Conservation (phyloP, 1,284 basidiomycete species). For the Stereum hirsutum region DNA sequence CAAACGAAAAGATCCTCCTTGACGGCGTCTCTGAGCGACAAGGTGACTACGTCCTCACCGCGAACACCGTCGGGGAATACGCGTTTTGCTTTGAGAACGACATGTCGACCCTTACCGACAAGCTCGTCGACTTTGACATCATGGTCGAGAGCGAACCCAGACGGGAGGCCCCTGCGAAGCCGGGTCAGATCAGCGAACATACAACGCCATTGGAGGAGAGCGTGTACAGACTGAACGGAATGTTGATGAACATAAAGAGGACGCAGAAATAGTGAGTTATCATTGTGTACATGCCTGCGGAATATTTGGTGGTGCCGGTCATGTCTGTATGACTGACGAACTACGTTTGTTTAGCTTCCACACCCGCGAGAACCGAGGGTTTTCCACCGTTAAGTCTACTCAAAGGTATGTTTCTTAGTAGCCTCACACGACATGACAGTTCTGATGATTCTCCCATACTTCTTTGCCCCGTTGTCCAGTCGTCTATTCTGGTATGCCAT, state of each 20-base stretch:
- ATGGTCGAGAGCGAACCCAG: constrained; percentile 95
- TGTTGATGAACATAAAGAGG: constrained; percentile 81
- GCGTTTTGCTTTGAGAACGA: constrained; percentile 98
- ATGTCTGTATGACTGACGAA: constrained; percentile 1
- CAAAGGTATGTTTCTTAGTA: constrained; percentile 41
- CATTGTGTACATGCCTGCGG: background rate
- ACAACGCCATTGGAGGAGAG: constrained; percentile 90
- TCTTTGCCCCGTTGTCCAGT: constrained; percentile 35
- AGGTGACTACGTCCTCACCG: constrained; percentile 96
- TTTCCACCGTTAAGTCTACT: constrained; percentile 71
- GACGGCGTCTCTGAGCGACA: constrained; percentile 86
- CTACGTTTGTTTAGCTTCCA: constrained; percentile 49
- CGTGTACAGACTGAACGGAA: constrained; percentile 80
- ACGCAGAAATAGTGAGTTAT: constrained; percentile 82
- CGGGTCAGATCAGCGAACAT: constrained; percentile 82
- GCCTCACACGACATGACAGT: constrained; percentile 18
- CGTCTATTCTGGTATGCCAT: constrained; percentile 88
- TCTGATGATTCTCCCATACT: constrained; percentile 17
- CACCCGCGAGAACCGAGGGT: constrained; percentile 75
- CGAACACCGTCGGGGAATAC: constrained; percentile 91
- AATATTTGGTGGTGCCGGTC: background rate
- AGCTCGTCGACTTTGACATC: constrained; percentile 94
- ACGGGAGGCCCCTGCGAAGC: constrained; percentile 71
- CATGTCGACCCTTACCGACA: constrained; percentile 83
- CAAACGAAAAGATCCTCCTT: constrained; percentile 78